Evolutionary conservation across 2,329 filamentous ascomycete species (phyloP).

Genomic region (Periconia digitata): DNA sequence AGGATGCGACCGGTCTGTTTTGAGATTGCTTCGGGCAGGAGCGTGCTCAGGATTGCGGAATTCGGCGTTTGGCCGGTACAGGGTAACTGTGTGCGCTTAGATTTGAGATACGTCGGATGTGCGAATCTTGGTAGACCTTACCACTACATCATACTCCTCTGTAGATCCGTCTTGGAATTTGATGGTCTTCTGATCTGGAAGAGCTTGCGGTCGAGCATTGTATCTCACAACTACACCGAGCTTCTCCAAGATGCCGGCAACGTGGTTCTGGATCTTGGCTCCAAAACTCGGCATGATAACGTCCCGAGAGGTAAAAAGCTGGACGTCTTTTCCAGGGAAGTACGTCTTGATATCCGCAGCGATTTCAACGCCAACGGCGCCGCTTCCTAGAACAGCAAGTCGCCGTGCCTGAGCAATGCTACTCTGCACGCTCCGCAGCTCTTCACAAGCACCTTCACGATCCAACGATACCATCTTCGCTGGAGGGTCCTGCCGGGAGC

Average conservation of each 20-base stretch:
- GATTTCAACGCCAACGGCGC: conserved; percentile 64
- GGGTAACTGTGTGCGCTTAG: conserved; percentile 50
- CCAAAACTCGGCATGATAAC: conserved; percentile 58
- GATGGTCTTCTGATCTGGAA: conserved; percentile 43
- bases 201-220: conserved; percentile 49
- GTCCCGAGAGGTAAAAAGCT: conserved; percentile 59
- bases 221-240: conserved; percentile 57
- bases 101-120: neutral
- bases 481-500: conserved; percentile 51
- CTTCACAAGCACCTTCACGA: conserved; percentile 47
- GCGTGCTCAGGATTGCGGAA: conserved; percentile 50
- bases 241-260: conserved; percentile 46
- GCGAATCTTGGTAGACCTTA: no score
- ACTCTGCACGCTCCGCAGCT: conserved; percentile 51
- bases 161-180: conserved; percentile 51
- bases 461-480: conserved; percentile 50
- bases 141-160: conserved; percentile 53
- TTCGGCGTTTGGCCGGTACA: conserved; percentile 63
- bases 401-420: conserved; percentile 51
- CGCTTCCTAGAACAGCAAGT: conserved; percentile 54
- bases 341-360: conserved; percentile 60
- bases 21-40: conserved; percentile 51
- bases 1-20: conserved; percentile 52
- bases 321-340: conserved; percentile 60
- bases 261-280: conserved; percentile 40